Percentiles rank a stretch among this genome's conserved stretches.
These are phyloP conservation scores for Ceratocystis albifundus DNA, from an alignment of 2,329 filamentous ascomycete species.

Conservation along the genomic window DNA sequence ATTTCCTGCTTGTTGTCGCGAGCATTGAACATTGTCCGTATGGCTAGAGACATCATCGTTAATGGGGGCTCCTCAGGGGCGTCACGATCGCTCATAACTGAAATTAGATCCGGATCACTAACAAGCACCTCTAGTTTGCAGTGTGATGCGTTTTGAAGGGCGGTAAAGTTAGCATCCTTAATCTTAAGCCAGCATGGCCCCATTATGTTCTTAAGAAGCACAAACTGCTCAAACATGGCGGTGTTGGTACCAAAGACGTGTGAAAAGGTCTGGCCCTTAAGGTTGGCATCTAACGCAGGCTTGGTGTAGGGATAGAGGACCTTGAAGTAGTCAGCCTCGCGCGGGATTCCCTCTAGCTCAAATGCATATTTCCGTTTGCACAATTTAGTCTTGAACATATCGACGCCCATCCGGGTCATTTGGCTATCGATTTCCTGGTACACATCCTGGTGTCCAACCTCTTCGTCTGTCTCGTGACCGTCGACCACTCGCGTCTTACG, in stretches of 20 bases:
- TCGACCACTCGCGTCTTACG: slow-evolving; percentile 48
- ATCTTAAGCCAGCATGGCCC: slow-evolving; percentile 96
- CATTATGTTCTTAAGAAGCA: slow-evolving; percentile 98
- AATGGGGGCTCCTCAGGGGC: slow-evolving; percentile 73
- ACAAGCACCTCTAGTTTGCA: slow-evolving; percentile 89
- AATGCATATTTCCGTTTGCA: slow-evolving; percentile 91
- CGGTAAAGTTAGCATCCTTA: slow-evolving; percentile 67
- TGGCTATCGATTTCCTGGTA: slow-evolving; percentile 78
- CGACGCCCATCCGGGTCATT: slow-evolving; percentile 77
- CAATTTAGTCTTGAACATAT: slow-evolving; percentile 86
- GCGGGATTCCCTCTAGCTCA: slow-evolving; percentile 75
- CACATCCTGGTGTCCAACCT: slow-evolving; percentile 77
- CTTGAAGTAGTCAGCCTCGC: slow-evolving; percentile 84
- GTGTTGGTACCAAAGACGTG: slow-evolving; percentile 91
- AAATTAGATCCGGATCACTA: slow-evolving; percentile 64
- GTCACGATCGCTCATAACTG: slow-evolving; percentile 62
- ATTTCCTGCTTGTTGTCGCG: slow-evolving; percentile 97
- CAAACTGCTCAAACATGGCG: slow-evolving; percentile 91
- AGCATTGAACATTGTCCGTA: slow-evolving; percentile 78
- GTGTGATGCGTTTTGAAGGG: slow-evolving; percentile 86
- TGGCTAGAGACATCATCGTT: slow-evolving; percentile 87
- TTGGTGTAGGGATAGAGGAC: slow-evolving; percentile 87
- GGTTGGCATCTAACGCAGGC: slow-evolving; percentile 49
- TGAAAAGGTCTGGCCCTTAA: slow-evolving; percentile 78
- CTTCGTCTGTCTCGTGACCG: slow-evolving; percentile 60